phyloP scores from a whole-genome alignment of 78 protist genomes.

The Dictyostelium citrinum region DNA sequence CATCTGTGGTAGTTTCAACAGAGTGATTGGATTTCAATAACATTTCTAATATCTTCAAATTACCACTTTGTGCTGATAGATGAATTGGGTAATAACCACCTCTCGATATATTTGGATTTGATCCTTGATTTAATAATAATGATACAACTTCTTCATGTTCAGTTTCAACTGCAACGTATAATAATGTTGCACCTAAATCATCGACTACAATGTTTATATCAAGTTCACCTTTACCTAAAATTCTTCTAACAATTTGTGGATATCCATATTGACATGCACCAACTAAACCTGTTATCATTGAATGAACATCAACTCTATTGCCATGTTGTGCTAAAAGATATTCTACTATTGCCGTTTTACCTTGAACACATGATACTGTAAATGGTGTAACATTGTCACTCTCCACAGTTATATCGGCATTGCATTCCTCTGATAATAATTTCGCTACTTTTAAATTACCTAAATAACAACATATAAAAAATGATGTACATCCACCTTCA shows the following conservation, averaged over 20 bases:
- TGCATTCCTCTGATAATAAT: not conserved
- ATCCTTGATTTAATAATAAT: slow-evolving; percentile 14
- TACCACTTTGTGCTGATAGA: slow-evolving; percentile 29
- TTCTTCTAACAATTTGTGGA: slow-evolving; percentile 42
- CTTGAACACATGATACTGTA: slow-evolving; percentile 56
- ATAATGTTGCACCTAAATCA: slow-evolving; percentile 50
- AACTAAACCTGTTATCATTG: slow-evolving; percentile 16
- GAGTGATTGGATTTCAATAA: not conserved
- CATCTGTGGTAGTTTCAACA: not conserved
- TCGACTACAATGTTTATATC: slow-evolving; percentile 34
- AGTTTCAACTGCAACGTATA: slow-evolving; percentile 53
- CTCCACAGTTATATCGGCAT: slow-evolving; percentile 11
- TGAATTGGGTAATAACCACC: slow-evolving; percentile 6
- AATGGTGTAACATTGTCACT: slow-evolving; percentile 26
- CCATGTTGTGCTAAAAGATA: not conserved
- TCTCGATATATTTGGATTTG: slow-evolving; percentile 23
- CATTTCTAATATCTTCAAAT: not conserved
- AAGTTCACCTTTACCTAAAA: slow-evolving; percentile 7
- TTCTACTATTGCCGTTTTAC: slow-evolving; percentile 9
- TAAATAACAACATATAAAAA: slow-evolving; percentile 16
- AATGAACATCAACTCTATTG: not conserved
- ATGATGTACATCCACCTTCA: slow-evolving; percentile 56
- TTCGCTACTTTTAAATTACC: slow-evolving; percentile 22
- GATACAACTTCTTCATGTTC: slow-evolving; percentile 30
- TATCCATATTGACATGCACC: slow-evolving; percentile 45